Evolutionary conservation across 2,329 filamentous ascomycete genomes (phyloP).

Genomic region (Monosporascus sp.): DNA sequence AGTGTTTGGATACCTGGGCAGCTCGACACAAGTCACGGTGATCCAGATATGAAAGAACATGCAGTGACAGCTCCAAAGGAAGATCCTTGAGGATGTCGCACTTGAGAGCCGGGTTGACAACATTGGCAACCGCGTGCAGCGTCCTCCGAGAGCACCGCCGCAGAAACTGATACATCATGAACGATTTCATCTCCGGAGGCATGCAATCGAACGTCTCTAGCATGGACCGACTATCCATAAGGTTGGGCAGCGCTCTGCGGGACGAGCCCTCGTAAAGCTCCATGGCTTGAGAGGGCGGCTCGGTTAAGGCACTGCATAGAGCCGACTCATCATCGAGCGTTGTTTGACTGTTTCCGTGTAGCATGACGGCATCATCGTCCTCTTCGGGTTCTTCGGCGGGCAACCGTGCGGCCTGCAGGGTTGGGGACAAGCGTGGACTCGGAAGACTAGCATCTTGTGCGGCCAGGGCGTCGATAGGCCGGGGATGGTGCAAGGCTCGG

Average conservation of each 20-base stretch:
- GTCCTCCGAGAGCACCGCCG: slow-evolving; percentile 83
- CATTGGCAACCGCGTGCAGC: slow-evolving; percentile 79
- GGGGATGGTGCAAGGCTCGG: slow-evolving; percentile 39
- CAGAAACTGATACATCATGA: slow-evolving; percentile 94
- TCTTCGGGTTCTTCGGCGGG: slow-evolving; percentile 37
- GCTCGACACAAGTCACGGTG: slow-evolving; percentile 81
- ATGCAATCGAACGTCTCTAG: slow-evolving; percentile 87
- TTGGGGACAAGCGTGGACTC: slow-evolving; percentile 90
- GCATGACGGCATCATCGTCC: slow-evolving; percentile 30
- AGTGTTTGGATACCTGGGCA: slow-evolving; percentile 89
- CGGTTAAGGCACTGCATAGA: slow-evolving; percentile 13
- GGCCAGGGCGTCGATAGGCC: slow-evolving; percentile 62
- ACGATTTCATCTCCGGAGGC: slow-evolving; percentile 86
- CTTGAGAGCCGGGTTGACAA: slow-evolving; percentile 90
- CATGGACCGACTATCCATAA: slow-evolving; percentile 80
- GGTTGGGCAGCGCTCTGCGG: slow-evolving; percentile 28
- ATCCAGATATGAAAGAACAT: slow-evolving; percentile 83
- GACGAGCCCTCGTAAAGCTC: slow-evolving; percentile 20
- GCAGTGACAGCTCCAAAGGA: slow-evolving; percentile 79
- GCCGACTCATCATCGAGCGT: slow-evolving; percentile 30
- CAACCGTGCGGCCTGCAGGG: slow-evolving; percentile 65
- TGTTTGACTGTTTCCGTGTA: slow-evolving; percentile 36
- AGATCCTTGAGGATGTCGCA: slow-evolving; percentile 85
- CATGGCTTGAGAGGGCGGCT: slow-evolving; percentile 18
- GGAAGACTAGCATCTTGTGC: slow-evolving; percentile 88